A percentile compares a stretch with the other conserved stretches of the same genome.
These are phyloP conservation scores for Arabidopsis suecica DNA, from an alignment of 345 rosid species.

Conservation along the genomic window DNA sequence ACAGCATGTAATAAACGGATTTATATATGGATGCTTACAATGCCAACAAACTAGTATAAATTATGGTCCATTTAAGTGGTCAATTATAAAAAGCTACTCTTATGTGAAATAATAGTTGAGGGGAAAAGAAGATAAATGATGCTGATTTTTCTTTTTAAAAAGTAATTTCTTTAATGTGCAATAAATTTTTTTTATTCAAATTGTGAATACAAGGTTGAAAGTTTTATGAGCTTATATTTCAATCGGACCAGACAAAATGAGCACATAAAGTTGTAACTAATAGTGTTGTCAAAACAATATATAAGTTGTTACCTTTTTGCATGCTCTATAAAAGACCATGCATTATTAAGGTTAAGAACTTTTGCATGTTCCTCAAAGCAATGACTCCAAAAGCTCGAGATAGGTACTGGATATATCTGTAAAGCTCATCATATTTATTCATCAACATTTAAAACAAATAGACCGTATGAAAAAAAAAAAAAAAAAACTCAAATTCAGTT, in stretches of 20 bases:
- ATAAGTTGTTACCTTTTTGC: constrained; percentile 26
- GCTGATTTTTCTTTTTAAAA: too few relatives aligned
- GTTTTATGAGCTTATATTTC: background rate
- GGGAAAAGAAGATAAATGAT: too few relatives aligned
- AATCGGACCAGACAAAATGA: constrained; percentile 5
- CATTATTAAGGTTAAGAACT: constrained; percentile 28
- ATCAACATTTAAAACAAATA: background rate
- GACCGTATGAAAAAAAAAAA: background rate
- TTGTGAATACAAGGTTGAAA: background rate
- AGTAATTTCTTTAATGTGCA: too few relatives aligned
- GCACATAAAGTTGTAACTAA: constrained; percentile 29
- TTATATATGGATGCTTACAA: too few relatives aligned
- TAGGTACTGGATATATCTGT: background rate
- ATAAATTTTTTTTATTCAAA: too few relatives aligned
- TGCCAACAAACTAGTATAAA: too few relatives aligned
- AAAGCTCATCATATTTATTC: constrained; percentile 14
- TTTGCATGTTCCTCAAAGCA: constrained; percentile 35
- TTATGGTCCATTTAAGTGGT: too few relatives aligned
- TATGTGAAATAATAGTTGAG: too few relatives aligned
- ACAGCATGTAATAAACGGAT: too few relatives aligned
- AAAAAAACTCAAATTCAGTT: too few relatives aligned
- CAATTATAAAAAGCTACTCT: too few relatives aligned
- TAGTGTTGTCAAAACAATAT: constrained; percentile 15
- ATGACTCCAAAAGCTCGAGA: constrained; percentile 25
- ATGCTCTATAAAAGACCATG: constrained; percentile 33